Conservation (phyloP, 1,284 basidiomycete genomes). For the Stygiomarasmius scandens region DNA sequence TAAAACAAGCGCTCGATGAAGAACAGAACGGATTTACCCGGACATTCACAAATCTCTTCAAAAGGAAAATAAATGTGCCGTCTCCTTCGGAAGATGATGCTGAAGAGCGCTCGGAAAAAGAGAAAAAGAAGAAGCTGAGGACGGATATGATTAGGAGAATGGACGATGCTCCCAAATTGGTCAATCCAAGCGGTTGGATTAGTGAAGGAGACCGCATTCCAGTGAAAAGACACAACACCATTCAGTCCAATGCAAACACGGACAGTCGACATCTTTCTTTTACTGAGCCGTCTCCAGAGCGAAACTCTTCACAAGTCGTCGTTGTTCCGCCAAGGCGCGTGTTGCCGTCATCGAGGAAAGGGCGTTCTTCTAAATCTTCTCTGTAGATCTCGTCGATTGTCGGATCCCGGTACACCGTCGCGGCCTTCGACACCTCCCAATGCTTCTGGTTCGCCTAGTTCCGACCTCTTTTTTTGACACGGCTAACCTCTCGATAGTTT, state of each 20-base stretch:
- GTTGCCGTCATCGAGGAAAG: too few relatives aligned
- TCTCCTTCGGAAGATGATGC: constrained; percentile 7
- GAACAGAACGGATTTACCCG: constrained; percentile 33
- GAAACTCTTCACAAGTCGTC: background rate
- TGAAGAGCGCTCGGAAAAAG: constrained; percentile 18
- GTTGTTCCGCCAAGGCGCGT: background rate
- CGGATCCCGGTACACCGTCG: constrained; percentile 41
- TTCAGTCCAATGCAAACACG: constrained; percentile 13
- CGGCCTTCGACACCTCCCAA: constrained; percentile 16
- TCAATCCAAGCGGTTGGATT: constrained; percentile 82
- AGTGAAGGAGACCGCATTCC: constrained; percentile 42
- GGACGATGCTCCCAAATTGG: constrained; percentile 76
- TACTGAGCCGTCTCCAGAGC: constrained; percentile 15
- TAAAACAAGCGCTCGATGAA: constrained; percentile 29
- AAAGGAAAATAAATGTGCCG: background rate
- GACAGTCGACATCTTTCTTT: constrained; percentile 24
- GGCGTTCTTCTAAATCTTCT: background rate
- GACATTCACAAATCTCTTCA: constrained; percentile 22
- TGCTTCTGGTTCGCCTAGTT: constrained; percentile 25
- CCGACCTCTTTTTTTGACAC: background rate
- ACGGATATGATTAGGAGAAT: constrained; percentile 87
- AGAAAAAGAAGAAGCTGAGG: constrained; percentile 45
- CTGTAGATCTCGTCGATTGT: constrained; percentile 32
- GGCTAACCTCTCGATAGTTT: constrained; percentile 21
- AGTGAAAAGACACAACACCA: constrained; percentile 20